Base-by-base conservation (phyloP, 805 yeast genomes). In the Candida ovalis region DNA sequence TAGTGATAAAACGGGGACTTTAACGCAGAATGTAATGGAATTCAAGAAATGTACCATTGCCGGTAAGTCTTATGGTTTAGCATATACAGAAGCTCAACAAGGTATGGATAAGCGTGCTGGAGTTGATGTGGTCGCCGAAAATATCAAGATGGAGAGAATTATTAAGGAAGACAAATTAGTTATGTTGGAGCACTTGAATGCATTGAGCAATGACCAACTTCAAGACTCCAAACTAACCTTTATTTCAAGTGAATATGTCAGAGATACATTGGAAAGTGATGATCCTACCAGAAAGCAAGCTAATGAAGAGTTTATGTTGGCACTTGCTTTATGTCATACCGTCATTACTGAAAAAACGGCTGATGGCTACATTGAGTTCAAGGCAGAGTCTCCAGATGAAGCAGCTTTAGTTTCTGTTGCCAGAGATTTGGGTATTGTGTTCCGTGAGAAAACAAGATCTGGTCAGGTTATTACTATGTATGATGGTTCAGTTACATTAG, bases 321-420 rank as follows among this genome's bases (percentile, higher is more conserved):
- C 84, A 0, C 68, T 86, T 41, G 86, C 91, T 0, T 68, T 86
- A 21, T 86, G 94, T 57, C 91, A 86, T 59, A 80, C 89, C 4
- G 94, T 84, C 3, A 78, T 85, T 35, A 81, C 89, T 12, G 89
- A 83, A 52, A 59, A 50, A 8, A 70, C 69, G 42, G 61, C 60
- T 2, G 65, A 68, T 8, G 78, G 75, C 18, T 60, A 65, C 30
- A 62, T 81, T 38, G 73, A 73, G 25, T 83, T 80, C 67, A 84
- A 85, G 57, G 91, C 92, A 1, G 91, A 86, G 60, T 84, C 90
- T 8, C 95, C 95, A 0, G 95, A 86, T 68, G 95, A 86, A 63
- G 81, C 84, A 38, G 91, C 94, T 0, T 72, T 86, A 46, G 92
- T 87, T n/a, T 72, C 84, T 1, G 83, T 78, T 41, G 92, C 92